These are phyloP conservation scores for Ophiostoma populinum DNA, from an alignment of 2,329 filamentous ascomycete species.

Conservation along the genomic window DNA sequence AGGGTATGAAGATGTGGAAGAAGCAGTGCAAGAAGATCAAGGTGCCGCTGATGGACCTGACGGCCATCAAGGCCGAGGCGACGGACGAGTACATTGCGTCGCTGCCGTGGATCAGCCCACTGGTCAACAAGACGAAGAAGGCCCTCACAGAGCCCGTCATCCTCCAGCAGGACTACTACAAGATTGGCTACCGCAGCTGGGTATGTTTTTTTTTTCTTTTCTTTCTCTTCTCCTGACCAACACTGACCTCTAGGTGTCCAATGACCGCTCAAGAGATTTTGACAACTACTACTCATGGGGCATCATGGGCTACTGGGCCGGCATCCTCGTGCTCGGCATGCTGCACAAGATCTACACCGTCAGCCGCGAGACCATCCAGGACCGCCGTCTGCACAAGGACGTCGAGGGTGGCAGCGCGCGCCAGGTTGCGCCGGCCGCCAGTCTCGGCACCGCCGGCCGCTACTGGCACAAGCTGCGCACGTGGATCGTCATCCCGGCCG, in stretches of 20 bases:
- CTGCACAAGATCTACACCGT: not conserved
- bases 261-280: not conserved
- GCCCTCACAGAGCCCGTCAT: not conserved
- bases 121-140: conserved; percentile 1
- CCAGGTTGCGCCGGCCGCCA: not conserved
- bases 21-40: conserved; percentile 1
- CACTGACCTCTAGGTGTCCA: too few relatives aligned
- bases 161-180: not conserved
- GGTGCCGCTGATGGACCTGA: not conserved
- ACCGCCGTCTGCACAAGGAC: conserved; percentile 1
- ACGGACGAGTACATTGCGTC: not conserved
- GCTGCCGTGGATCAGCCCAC: not conserved
- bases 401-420: not conserved
- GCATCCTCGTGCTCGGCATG: conserved; percentile 1
- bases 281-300: not conserved
- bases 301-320: conserved; percentile 1
- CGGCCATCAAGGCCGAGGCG: not conserved
- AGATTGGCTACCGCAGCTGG: not conserved
- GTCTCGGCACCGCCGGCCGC: not conserved
- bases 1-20: not conserved
- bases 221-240: not conserved
- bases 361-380: not conserved
- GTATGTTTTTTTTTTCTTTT: not conserved
- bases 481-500: not conserved
- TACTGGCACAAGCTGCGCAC: conserved; percentile 1